Evolutionary conservation across 495 filamentous ascomycete genomes (phyloP), one percentile per base, ranked within the genome.

Genomic region (Articulospora tetracladia): DNA sequence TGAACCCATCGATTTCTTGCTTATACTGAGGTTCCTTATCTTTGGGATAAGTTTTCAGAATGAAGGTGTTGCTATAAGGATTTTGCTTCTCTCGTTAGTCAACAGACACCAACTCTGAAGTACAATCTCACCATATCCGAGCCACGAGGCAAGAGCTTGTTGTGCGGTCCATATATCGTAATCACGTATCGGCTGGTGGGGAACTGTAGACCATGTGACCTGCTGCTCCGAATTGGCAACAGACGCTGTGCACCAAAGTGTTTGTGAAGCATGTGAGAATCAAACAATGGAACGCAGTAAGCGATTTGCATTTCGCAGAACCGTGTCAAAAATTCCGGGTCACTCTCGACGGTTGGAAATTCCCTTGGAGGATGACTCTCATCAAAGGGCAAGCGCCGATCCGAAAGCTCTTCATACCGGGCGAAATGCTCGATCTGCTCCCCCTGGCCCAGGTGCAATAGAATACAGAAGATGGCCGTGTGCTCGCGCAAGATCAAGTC

Each of bases 41-140:
- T 13, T 59, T 50, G 24, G 67, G 63, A 57, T 77, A 80, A 6
- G 67, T 71, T 55, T 80, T 80, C 25, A 79, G 61, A 20, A 73
- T 70, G 57, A 73, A 78, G 7, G 61, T 73, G 32, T 70, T 69
- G 13, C 53, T 23, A 13, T 55, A 44, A 24, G 61, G 24, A 39
- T 47, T 55, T 11, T 46, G 30, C 41, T 46, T 36, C 17, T 25
- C 27, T 39, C 34, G 41, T 48, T 48, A 57, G 57, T 27, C 11
- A 19, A 24, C 12, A 27, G n/a, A 12, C 23, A 12, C 22, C 11
- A 48, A 17, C 24, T 15, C 28, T 2, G 19, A 57, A 20, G 8
- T 20, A 55, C 24, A 0, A 25, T 25, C 39, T 44, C 15, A 44
- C 39, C 39, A n/a, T 19, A 19, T 15, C 17, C 3, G 15, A 44